Base-by-base conservation (phyloP, 176 grass and related monocot species). In the Triticum monococcum region DNA sequence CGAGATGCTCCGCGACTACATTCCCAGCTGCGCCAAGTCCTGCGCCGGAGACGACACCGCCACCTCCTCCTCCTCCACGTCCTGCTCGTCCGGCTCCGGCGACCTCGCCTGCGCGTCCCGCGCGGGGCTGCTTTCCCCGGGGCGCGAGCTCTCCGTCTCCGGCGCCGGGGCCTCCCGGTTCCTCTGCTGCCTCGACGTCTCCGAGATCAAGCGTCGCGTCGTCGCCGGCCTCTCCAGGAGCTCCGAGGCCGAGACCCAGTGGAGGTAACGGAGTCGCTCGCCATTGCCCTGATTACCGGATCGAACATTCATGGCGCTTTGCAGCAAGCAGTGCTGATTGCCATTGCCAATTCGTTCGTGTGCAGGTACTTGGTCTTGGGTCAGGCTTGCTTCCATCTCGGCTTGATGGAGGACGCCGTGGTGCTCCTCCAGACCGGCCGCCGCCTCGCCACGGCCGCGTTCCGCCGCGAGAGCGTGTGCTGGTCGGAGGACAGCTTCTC, bases 351-450 rank as follows among this genome's bases (percentile, higher is more conserved):
- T 59, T 67, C 22, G 9, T 59, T 52, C 13, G 84, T 12, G 57
- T 84, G 0, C 88, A 95, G 94, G 90, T 96, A 99, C 68, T 30
- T 94, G 88, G 82, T 87, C 12, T n/a, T 99, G 81, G 97, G 97
- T n/a, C 82, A 93, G 28, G 94, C 97, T 23, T 99, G 97, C 66
- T 92, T 91, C 84, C 94, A 99, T 37, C 87, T 99, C 14, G 97
- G 97, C 5, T 30, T 99, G 36, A 96, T 96, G 97, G 97, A 99
- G 83, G 94, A 99, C 79, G 90, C 97, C 20, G 93, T 68, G 77
- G 90, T 86, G 38, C 92, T 99, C 0, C 88, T 99, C 64, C 97
- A 99, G 23, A 92, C 92, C 0, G 90, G 85, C 1, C 97, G 97
- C 38, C 90, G 97, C 65, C 94, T 99, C 3, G 94, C 94, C 45